Conservation (phyloP, 176 grass and related monocot species). For the Ensete glaucum region DNA sequence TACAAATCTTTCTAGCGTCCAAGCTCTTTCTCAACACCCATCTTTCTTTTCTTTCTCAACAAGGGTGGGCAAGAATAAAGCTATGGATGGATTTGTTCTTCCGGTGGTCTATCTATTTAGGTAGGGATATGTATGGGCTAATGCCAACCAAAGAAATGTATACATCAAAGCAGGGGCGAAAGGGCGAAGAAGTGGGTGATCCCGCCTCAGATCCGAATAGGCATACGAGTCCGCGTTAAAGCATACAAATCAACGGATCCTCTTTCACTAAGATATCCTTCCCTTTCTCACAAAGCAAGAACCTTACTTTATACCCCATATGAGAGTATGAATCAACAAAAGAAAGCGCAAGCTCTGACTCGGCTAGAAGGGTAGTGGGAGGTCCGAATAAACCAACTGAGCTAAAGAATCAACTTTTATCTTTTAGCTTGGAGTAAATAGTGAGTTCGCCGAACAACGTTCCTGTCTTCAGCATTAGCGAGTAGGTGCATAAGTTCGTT, state of each 20-base stretch:
- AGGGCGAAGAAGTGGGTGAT: not conserved
- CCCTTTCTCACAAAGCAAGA: not conserved
- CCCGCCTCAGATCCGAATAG: not conserved
- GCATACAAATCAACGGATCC: not conserved
- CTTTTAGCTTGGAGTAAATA: too few relatives aligned
- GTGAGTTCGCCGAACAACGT: too few relatives aligned
- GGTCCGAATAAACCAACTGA: not conserved
- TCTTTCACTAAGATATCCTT: not conserved
- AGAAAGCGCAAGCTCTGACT: too few relatives aligned
- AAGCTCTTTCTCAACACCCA: not conserved
- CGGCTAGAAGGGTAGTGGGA: too few relatives aligned
- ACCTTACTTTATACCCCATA: not conserved
- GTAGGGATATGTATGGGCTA: not conserved
- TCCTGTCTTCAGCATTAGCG: too few relatives aligned
- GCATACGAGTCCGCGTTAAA: not conserved
- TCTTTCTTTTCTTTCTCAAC: not conserved
- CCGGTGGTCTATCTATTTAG: not conserved
- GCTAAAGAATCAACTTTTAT: too few relatives aligned
- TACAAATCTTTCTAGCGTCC: too few relatives aligned
- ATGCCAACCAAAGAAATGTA: not conserved
- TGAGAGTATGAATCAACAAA: too few relatives aligned
- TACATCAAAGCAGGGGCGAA: not conserved
- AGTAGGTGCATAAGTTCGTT: too few relatives aligned
- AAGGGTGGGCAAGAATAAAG: too few relatives aligned
- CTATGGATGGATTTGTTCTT: not conserved